These are phyloP conservation scores for Nakazawaea laoshanensis DNA, from an alignment of 805 yeast species.

Conservation along the genomic window DNA sequence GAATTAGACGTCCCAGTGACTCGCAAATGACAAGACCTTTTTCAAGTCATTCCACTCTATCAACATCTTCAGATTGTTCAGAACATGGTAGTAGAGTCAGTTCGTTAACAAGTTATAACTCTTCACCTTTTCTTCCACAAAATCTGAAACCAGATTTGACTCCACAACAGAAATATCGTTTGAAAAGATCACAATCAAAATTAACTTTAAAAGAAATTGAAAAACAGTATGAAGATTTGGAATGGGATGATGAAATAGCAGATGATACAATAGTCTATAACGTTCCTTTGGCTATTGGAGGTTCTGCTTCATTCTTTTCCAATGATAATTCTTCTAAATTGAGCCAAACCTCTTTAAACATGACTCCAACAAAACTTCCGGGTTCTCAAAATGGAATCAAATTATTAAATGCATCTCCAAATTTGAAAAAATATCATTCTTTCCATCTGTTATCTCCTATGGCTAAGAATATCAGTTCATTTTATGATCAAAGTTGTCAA, in stretches of 20 bases:
- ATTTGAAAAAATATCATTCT: conserved; percentile 16
- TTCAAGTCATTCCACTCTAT: conserved; percentile 2
- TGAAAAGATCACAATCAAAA: conserved; percentile 25
- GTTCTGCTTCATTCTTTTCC: conserved; percentile 21
- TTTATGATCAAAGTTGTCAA: conserved; percentile 30
- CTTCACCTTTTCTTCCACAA: not conserved
- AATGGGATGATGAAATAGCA: conserved; percentile 25
- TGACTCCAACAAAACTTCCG: conserved; percentile 6
- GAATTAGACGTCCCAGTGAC: conserved; percentile 22
- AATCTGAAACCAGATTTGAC: conserved; percentile 18
- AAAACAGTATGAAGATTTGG: conserved; percentile 26
- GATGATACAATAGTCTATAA: conserved; percentile 39
- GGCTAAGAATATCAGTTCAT: conserved; percentile 30
- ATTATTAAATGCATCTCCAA: conserved; percentile 4
- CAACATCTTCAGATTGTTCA: conserved; percentile 6
- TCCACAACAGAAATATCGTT: conserved; percentile 32
- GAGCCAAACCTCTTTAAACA: conserved; percentile 10
- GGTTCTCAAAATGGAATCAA: conserved; percentile 5
- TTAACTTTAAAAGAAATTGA: conserved; percentile 25
- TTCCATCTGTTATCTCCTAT: conserved; percentile 22
- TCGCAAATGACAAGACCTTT: conserved; percentile 12
- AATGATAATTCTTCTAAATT: conserved; percentile 6
- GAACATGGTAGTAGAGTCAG: conserved; percentile 8
- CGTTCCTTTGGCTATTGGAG: conserved; percentile 38
- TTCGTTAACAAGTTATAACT: conserved; percentile 8